These are phyloP conservation scores for Linnemannia hyalina DNA, from an alignment of 192 early-diverging fungal species.

Conservation along the genomic window DNA sequence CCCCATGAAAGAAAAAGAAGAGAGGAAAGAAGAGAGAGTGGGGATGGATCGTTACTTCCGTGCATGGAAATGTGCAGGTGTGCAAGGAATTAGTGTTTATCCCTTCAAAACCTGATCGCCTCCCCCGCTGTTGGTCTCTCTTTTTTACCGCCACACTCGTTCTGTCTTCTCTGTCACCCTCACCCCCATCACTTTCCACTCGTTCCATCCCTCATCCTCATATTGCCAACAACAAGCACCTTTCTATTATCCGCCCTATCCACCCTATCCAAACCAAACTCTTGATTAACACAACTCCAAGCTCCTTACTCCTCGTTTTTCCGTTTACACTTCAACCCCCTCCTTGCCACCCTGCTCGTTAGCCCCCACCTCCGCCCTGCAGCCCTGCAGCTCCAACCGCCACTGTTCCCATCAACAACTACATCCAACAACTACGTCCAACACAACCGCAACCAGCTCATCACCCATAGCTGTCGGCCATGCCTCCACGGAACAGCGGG, in stretches of 20 bases:
- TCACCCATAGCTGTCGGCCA: background rate
- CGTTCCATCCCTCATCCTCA: background rate
- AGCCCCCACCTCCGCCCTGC: background rate
- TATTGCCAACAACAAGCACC: background rate
- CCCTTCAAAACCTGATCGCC: too few relatives aligned
- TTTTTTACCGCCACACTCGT: too few relatives aligned
- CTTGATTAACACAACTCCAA: background rate
- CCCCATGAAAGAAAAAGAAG: background rate
- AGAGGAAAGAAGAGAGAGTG: background rate
- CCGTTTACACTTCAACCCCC: background rate
- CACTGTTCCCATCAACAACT: background rate
- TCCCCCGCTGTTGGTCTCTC: too few relatives aligned
- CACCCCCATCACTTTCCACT: background rate
- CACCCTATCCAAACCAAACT: background rate
- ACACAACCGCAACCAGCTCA: background rate
- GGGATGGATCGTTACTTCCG: background rate
- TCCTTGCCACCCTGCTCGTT: background rate
- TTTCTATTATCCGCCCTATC: background rate
- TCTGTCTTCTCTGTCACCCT: background rate
- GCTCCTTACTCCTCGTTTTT: background rate
- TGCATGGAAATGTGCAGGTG: background rate
- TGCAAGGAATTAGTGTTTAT: background rate
- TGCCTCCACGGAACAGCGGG: conserved; percentile 29
- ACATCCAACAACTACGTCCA: background rate
- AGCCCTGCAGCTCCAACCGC: background rate